These are phyloP conservation scores for Gelatoporia subvermispora DNA, from an alignment of 768 basidiomycete genomes.

Conservation along the genomic window DNA sequence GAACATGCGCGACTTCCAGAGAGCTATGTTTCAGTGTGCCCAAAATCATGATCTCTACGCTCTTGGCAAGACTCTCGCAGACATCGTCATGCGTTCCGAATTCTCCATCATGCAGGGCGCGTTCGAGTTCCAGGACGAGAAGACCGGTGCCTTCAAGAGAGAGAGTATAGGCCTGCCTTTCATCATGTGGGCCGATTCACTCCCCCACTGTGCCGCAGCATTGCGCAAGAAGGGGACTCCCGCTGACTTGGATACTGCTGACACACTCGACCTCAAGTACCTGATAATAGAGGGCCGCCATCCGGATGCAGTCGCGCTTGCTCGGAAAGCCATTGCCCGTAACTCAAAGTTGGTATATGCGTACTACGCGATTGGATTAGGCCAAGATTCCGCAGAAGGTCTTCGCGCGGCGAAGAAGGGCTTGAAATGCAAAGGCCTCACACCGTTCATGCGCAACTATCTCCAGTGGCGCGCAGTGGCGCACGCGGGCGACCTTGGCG, in stretches of 20 bases:
- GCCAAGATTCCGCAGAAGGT: conserved; percentile 35
- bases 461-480: conserved; percentile 57
- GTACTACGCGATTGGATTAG: conserved; percentile 56
- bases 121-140: no score
- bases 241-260: conserved; percentile 47
- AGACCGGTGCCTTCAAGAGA: no score
- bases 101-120: conserved; percentile 43
- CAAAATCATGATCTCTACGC: conserved; percentile 43
- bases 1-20: conserved; percentile 38
- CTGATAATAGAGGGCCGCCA: conserved; percentile 45
- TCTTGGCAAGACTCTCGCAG: conserved; percentile 43
- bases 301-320: conserved; percentile 42
- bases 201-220: conserved; percentile 55
- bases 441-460: conserved; percentile 52
- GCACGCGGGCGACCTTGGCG: conserved; percentile 54
- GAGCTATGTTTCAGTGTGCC: conserved; percentile 43
- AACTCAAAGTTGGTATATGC: conserved; percentile 59
- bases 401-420: conserved; percentile 64
- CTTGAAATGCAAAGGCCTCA: conserved; percentile 47
- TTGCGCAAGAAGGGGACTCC: conserved; percentile 40
- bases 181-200: conserved; percentile 50
- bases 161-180: conserved; percentile 61
- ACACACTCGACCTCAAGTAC: conserved; percentile 63
- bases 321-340: conserved; percentile 43
- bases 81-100: conserved; percentile 48